phyloP scores from a whole-genome alignment of 2,329 filamentous ascomycete species.

The Penicillium brevicompactum region DNA sequence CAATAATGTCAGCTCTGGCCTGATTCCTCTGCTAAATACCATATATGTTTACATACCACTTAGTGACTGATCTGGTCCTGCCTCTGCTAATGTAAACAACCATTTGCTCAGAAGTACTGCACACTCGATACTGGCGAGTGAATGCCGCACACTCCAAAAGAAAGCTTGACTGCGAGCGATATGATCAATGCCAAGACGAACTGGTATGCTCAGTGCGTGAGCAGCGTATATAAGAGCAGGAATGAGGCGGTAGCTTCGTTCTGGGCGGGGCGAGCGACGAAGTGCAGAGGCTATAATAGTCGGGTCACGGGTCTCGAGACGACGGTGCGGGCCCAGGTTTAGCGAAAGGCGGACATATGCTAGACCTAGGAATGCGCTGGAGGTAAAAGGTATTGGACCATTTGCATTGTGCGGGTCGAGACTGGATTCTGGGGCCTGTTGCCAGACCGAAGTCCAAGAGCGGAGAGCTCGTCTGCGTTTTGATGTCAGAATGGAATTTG shows the following conservation, averaged over 20 bases:
- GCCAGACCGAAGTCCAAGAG: constrained; percentile 40
- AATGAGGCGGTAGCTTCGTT: constrained; percentile 62
- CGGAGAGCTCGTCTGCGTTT: constrained; percentile 33
- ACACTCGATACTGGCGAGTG: constrained; percentile 39
- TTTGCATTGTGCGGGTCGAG: constrained; percentile 38
- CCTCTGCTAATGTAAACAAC: constrained; percentile 40
- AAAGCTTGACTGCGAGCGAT: constrained; percentile 40
- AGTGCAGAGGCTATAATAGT: constrained; percentile 63
- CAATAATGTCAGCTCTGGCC: neutral
- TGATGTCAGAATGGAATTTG: neutral
- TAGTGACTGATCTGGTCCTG: constrained; percentile 27
- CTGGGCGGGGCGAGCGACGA: constrained; percentile 59
- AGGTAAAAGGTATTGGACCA: constrained; percentile 38
- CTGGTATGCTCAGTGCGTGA: constrained; percentile 64
- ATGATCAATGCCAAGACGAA: constrained; percentile 39
- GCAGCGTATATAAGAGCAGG: constrained; percentile 68
- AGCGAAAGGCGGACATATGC: constrained; percentile 37
- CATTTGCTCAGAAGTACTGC: constrained; percentile 49
- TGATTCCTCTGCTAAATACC: neutral
- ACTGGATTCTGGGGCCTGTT: constrained; percentile 39
- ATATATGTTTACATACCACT: constrained; percentile 23
- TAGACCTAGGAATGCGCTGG: constrained; percentile 33
- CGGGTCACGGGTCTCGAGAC: constrained; percentile 67
- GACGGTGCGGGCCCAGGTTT: constrained; percentile 62
- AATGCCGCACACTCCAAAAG: constrained; percentile 42